Evolutionary conservation across 257 asterid genomes (phyloP).

Genomic region (Knoxia roxburghii): DNA sequence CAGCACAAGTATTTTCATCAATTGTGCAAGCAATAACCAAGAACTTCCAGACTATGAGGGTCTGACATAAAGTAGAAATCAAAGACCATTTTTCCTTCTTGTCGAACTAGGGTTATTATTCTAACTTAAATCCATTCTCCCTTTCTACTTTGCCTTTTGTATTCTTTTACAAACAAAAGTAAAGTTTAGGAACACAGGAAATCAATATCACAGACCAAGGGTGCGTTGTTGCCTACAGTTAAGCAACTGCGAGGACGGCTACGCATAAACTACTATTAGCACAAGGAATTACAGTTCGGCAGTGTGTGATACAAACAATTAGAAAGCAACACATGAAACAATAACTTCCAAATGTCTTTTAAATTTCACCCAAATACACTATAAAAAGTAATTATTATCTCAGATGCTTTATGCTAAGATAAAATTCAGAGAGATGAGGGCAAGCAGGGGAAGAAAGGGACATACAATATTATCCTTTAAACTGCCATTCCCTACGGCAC

Average conservation of each 20-base stretch:
- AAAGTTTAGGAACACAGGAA: background rate
- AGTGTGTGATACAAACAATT: background rate
- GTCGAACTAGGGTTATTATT: background rate
- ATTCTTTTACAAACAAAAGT: background rate
- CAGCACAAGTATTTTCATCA: background rate
- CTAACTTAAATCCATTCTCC: background rate
- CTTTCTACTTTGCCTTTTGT: background rate
- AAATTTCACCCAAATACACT: no score
- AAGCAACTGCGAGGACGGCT: background rate
- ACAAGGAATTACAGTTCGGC: background rate
- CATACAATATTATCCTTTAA: conserved; percentile 42
- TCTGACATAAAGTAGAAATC: background rate
- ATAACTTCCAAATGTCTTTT: background rate
- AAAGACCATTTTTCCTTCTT: background rate
- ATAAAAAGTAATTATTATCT: background rate
- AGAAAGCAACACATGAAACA: background rate
- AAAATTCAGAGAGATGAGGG: background rate
- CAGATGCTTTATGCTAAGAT: background rate
- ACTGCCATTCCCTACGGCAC: conserved; percentile 95
- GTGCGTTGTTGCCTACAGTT: background rate
- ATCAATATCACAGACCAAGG: background rate
- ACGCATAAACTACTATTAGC: background rate
- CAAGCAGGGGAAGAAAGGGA: background rate
- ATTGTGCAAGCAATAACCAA: background rate
- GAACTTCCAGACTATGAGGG: background rate